Evolutionary conservation across 345 rosid genomes (phyloP).

Genomic region (Xanthoceras sorbifolium): DNA sequence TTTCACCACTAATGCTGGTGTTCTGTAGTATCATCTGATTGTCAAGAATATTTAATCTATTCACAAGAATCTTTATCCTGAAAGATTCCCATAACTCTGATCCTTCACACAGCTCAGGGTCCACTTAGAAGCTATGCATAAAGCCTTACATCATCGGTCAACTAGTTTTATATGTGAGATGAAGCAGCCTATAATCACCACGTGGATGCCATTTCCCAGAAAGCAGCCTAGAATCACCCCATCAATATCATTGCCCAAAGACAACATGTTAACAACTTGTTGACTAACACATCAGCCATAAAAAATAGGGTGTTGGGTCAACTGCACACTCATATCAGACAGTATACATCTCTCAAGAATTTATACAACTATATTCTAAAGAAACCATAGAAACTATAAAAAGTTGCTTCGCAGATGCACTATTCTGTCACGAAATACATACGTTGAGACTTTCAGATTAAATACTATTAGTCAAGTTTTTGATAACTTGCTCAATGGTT

Average conservation of each 20-base stretch:
- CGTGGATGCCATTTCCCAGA: neutral
- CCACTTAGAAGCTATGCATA: neutral
- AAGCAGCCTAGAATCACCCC: neutral
- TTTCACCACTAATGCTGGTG: neutral
- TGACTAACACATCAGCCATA: neutral
- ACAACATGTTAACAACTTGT: neutral
- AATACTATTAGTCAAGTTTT: neutral
- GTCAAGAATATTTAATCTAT: neutral
- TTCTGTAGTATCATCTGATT: neutral
- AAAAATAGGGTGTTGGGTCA: neutral
- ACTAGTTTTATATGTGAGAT: neutral
- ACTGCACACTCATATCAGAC: neutral
- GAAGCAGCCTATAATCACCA: neutral
- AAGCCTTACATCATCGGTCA: neutral
- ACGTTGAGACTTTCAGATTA: neutral
- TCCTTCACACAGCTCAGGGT: neutral
- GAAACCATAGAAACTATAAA: neutral
- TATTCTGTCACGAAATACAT: neutral
- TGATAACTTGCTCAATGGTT: neutral
- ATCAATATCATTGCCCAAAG: slow-evolving; percentile 4
- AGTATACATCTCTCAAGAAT: neutral
- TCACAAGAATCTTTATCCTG: neutral
- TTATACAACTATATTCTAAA: neutral
- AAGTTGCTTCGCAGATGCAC: neutral
- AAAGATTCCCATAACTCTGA: neutral